Evolutionary conservation across 495 filamentous ascomycete genomes (phyloP), one percentile per base, ranked within the genome.

Genomic region (Aspergillus steynii): DNA sequence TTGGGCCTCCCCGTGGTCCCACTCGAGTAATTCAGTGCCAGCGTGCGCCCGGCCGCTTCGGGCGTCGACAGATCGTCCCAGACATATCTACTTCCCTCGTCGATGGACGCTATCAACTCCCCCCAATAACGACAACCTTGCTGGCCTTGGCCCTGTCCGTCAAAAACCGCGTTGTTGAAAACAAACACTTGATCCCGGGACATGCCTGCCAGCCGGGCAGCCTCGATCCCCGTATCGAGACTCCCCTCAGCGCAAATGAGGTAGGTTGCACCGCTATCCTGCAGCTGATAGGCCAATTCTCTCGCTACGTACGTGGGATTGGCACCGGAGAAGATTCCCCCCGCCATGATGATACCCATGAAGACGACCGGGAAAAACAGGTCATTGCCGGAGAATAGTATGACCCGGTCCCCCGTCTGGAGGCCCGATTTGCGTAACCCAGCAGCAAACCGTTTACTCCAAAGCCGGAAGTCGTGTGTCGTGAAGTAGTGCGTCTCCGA

Each of bases 1-100:
- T 96, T 96, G 14, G 92, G 89, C 5, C 90, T 78, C 3, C 92
- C 92, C 0, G 91, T 96, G 7, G 92, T 96, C 3, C 92, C 92
- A 53, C 81, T 85, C 56, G 81, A 86, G 73, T 92, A 92, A 65
- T 92, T 92, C 56, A 93, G 78, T 75, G 79, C 79, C 2, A 82
- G 76, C 14, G 82, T 82, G 5, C 70, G 75, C 37, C 70, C 69
- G 2, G 75, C 69, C 37, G 73, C 61, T 54, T 79, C 77, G 5
- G 66, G 72, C 55, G 68, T 79, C 1, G 60, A 55, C 8, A 82
- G 64, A 0, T 69, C 61, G 0, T 78, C 74, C 77, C 80, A 85
- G 14, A 65, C 65, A 59, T 81, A 85, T 12, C 55, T 61, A 15
- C 69, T 70, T 15, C 71, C 80, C 62, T 85, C 82, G 31, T 73